These are phyloP conservation scores for peach (Prunus persica) DNA, from an alignment of 306 rosid genomes.

Conservation along the genomic window Prunus_persica_NCBIv2 NC_034010.1:4773501-4774000, in stretches of 20 bases:
- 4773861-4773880: neutral
- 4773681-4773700: neutral
- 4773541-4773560: neutral
- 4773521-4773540: neutral
- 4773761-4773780: neutral
- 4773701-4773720: neutral
- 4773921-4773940: slow-evolving; percentile 24
- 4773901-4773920: neutral
- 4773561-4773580: neutral
- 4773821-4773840: no score
- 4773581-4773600: no score
- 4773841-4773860: neutral
- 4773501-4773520: neutral
- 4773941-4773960: slow-evolving; percentile 67
- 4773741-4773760: neutral
- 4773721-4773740: neutral
- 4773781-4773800: no score
- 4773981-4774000: slow-evolving; percentile 43
- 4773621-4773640: neutral
- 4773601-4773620: neutral
- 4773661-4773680: neutral
- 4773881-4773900: neutral
- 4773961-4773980: slow-evolving; percentile 48
- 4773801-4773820: no score
- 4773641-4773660: neutral